These are phyloP conservation scores for Aspergillus clavatus DNA, from an alignment of 2,329 filamentous ascomycete species.

Conservation along the genomic window DNA sequence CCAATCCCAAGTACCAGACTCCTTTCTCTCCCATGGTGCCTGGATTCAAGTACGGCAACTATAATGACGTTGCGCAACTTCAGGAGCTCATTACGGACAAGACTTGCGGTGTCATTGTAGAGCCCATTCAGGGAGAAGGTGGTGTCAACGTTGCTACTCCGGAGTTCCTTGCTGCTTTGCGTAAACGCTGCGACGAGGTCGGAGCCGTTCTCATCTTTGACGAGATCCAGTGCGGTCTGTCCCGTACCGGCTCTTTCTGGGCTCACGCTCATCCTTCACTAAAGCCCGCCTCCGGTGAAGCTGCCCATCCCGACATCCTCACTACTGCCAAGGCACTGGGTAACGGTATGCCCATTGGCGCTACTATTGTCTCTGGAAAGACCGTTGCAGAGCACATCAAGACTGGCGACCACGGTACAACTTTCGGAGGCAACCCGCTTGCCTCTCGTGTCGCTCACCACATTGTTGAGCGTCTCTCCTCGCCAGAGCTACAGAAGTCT, in stretches of 20 bases:
- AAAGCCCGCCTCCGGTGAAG: constrained; percentile 41
- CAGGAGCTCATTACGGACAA: constrained; percentile 70
- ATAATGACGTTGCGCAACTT: constrained; percentile 74
- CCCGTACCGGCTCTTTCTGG: constrained; percentile 84
- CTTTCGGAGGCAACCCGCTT: constrained; percentile 88
- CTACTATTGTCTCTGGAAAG: constrained; percentile 62
- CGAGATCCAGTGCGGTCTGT: constrained; percentile 93
- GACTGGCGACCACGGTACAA: constrained; percentile 84
- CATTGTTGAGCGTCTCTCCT: constrained; percentile 71
- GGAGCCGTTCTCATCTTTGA: constrained; percentile 89
- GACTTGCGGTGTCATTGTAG: constrained; percentile 91
- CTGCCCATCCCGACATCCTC: constrained; percentile 87
- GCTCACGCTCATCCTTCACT: constrained; percentile 69
- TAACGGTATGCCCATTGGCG: constrained; percentile 93
- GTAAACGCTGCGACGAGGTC: constrained; percentile 76
- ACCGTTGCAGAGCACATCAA: constrained; percentile 64
- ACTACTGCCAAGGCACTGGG: constrained; percentile 94
- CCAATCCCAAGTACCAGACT: constrained; percentile 94
- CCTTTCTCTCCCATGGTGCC: constrained; percentile 95
- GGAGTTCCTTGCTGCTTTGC: constrained; percentile 80
- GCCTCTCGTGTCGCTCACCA: constrained; percentile 80
- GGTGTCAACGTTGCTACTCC: constrained; percentile 79
- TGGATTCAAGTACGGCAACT: constrained; percentile 80
- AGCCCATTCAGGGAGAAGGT: constrained; percentile 96
- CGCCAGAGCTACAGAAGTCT: constrained; percentile 62